phyloP scores from a whole-genome alignment of 768 basidiomycete species.

The Crucibulum laeve region DNA sequence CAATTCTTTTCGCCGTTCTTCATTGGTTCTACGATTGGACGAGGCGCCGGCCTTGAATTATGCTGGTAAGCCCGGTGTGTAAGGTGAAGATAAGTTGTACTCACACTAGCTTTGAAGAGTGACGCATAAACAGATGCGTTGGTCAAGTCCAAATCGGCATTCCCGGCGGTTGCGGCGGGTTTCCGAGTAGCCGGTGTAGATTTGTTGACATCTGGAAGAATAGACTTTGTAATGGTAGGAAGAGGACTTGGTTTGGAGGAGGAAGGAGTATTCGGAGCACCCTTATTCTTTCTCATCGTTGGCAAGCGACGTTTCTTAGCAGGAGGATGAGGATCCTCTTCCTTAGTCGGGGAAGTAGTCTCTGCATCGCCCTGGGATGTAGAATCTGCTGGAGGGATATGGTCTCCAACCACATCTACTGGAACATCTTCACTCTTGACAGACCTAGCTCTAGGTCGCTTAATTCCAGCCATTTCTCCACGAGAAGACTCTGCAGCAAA shows the following conservation, averaged over 20 bases:
- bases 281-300: conserved; percentile 64
- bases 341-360: conserved; percentile 24
- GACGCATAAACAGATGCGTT: conserved; percentile 59
- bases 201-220: conserved; percentile 20
- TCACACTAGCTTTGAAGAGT: conserved; percentile 51
- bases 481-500: conserved; percentile 1
- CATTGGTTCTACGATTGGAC: conserved; percentile 49
- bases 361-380: conserved; percentile 10
- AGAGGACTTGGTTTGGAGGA: conserved; percentile 6
- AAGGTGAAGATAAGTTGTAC: conserved; percentile 15
- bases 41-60: too few species aligned
- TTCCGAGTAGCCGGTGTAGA: conserved; percentile 22
- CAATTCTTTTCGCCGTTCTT: conserved; percentile 65
- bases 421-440: conserved; percentile 24
- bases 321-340: conserved; percentile 25
- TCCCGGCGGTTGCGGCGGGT: conserved; percentile 38
- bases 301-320: conserved; percentile 65
- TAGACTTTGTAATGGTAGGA: conserved; percentile 15
- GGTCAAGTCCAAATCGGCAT: conserved; percentile 60
- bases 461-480: conserved; percentile 13
- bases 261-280: conserved; percentile 16
- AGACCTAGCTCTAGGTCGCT: conserved; percentile 20
- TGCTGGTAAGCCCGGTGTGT: too few species aligned
- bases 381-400: conserved; percentile 12
- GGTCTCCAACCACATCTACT: conserved; percentile 29